phyloP scores from a whole-genome alignment of 768 basidiomycete species.

The Podaxis mareebaensis region DNA sequence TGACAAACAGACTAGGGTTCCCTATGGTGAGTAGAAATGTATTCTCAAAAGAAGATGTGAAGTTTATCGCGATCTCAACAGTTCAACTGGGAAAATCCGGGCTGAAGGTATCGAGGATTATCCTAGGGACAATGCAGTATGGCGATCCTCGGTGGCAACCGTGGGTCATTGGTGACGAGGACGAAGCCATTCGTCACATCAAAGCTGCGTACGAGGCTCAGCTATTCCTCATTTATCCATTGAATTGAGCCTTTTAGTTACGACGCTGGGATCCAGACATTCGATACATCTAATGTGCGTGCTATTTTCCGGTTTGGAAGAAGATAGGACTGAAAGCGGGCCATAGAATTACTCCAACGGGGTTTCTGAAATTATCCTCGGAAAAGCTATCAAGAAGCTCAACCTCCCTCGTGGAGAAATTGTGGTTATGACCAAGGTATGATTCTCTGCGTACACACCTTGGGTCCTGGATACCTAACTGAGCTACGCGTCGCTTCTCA shows the following conservation, averaged over 20 bases:
- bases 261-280: slow-evolving; percentile 65
- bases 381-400: slow-evolving; percentile 69
- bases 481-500: slow-evolving; percentile 24
- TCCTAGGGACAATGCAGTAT: slow-evolving; percentile 67
- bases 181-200: slow-evolving; percentile 49
- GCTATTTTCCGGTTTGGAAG: not conserved
- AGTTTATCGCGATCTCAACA: not conserved
- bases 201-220: slow-evolving; percentile 38
- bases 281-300: slow-evolving; percentile 54
- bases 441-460: not conserved
- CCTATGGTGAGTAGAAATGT: not conserved
- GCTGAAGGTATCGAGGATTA: slow-evolving; percentile 63
- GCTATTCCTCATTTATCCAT: not conserved
- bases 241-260: slow-evolving; percentile 33
- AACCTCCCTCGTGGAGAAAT: slow-evolving; percentile 72
- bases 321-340: not conserved
- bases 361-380: slow-evolving; percentile 63
- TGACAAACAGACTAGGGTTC: not conserved
- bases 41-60: not conserved
- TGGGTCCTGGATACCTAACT: not conserved
- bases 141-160: slow-evolving; percentile 51
- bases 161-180: slow-evolving; percentile 49
- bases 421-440: slow-evolving; percentile 77
- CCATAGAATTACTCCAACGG: slow-evolving; percentile 65
- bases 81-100: slow-evolving; percentile 54